Percentiles rank a stretch among this genome's conserved stretches.
These are phyloP conservation scores for Thinopyrum obtusiflorum DNA, from an alignment of 202 grass and related monocot genomes.

Conservation along the genomic window DNA sequence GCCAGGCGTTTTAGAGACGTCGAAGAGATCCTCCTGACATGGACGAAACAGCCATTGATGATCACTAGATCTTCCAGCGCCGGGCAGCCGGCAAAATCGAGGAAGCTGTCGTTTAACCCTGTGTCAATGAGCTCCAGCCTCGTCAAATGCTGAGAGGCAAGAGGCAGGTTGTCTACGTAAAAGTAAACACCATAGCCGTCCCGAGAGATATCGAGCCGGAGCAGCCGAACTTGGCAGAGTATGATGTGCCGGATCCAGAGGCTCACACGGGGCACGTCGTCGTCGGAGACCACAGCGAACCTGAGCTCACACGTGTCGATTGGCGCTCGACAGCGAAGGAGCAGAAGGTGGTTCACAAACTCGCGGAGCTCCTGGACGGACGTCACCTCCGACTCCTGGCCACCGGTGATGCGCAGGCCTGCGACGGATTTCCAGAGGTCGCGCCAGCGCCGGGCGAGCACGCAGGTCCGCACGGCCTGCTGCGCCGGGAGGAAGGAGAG, in stretches of 20 bases:
- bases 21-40: background rate
- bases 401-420: background rate
- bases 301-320: background rate
- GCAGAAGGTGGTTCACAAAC: background rate
- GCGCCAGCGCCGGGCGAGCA: conserved; percentile 25
- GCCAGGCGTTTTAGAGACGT: background rate
- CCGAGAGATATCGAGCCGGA: background rate
- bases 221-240: background rate
- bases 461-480: background rate
- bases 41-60: background rate
- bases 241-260: conserved; percentile 5
- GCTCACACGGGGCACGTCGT: background rate
- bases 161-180: background rate
- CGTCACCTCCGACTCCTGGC: background rate
- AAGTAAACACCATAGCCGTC: background rate
- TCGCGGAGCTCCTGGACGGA: background rate
- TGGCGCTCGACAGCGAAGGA: background rate
- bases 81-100: background rate
- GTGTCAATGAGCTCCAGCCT: background rate
- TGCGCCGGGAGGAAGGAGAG: background rate
- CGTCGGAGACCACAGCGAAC: background rate
- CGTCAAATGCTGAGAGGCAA: background rate
- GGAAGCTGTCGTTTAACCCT: background rate
- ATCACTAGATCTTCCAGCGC: background rate
- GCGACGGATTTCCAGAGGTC: background rate